Base-by-base conservation (phyloP, 2,329 filamentous ascomycete species). In the Celoporthe dispersa region DNA sequence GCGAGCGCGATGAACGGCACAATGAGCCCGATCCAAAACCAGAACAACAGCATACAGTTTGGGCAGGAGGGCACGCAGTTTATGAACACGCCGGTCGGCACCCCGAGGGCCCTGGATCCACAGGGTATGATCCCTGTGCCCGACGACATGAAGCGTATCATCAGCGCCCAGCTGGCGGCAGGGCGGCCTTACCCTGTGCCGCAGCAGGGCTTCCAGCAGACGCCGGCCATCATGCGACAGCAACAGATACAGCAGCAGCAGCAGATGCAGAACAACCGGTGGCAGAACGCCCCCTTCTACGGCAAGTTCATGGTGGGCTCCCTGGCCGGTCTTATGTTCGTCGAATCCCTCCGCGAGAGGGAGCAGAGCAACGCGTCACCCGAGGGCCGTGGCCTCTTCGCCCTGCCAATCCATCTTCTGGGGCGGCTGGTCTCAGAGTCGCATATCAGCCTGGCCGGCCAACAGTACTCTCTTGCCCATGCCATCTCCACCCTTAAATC, bases 221-320 rank as follows among this genome's bases (percentile, higher is more conserved):
- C 84, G 64, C 81, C 85, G 1, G 78, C 82, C 9, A 72, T 86
- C 31, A 78, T 87, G 53, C 84, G 86, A 53, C 87, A 87, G 70
- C 87, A 89, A 73, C 86, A 87, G 71, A 85, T 87, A 25, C 86
- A 87, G 73, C 85, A 86, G 71, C 83, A 84, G 39, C 82, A 82
- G 64, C 81, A 84, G 68, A 80, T 83, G 73, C 85, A 87, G 72
- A 81, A 83, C 70, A 82, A 81, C 68, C 81, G 84, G 48, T 91
- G 88, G 87, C 84, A 83, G 66, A 85, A 84, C 71, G 80, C 83
- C 7, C 86, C 86, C 1, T 90, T 89, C 72, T 86, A 88, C 70
- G 88, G 88, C 66, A 97, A 97, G 81, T 86, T 98, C 74, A 96
- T 98, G 93, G 90, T 98, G 6, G 95, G 95, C 57, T 95, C 94